A percentile compares a stretch with the other conserved stretches of the same genome.
These are phyloP conservation scores for Hypoxylon sp. DNA, from an alignment of 2,329 filamentous ascomycete genomes.

Conservation along the genomic window DNA sequence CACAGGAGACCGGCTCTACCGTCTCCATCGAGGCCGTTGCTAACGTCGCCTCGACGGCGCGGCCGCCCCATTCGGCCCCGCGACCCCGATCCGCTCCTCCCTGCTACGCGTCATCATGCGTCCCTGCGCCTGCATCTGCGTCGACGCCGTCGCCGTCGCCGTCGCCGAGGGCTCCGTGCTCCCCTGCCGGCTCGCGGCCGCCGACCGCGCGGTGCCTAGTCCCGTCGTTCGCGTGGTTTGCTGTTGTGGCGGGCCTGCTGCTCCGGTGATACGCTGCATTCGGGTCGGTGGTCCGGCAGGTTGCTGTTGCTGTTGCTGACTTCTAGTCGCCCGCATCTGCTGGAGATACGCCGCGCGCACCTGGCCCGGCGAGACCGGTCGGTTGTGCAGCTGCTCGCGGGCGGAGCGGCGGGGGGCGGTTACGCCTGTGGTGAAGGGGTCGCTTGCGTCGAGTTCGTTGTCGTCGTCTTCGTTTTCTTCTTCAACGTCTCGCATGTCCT, in stretches of 20 bases:
- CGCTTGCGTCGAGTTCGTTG: slow-evolving; percentile 43
- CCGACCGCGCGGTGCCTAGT: slow-evolving; percentile 3
- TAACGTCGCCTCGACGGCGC: slow-evolving; percentile 33
- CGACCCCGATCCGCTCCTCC: slow-evolving; percentile 48
- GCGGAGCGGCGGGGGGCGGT: slow-evolving; percentile 39
- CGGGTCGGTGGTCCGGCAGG: slow-evolving; percentile 18
- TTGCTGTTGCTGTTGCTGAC: slow-evolving; percentile 17
- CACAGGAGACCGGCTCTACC: neutral
- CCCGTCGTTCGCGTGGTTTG: slow-evolving; percentile 9
- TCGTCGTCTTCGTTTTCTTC: slow-evolving; percentile 45
- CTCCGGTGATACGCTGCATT: slow-evolving; percentile 40
- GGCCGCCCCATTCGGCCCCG: slow-evolving; percentile 11
- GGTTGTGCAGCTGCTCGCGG: slow-evolving; percentile 33
- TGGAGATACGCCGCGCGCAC: slow-evolving; percentile 42
- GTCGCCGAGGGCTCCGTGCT: slow-evolving; percentile 33
- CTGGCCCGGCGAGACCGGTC: slow-evolving; percentile 40
- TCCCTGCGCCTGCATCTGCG: slow-evolving; percentile 30
- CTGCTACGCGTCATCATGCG: slow-evolving; percentile 49
- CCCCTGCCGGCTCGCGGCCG: slow-evolving; percentile 25
- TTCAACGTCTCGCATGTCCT: slow-evolving; percentile 46
- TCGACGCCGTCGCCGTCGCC: no score
- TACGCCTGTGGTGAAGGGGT: slow-evolving; percentile 40
- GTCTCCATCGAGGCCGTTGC: neutral
- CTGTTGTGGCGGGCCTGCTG: slow-evolving; percentile 25
- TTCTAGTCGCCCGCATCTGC: slow-evolving; percentile 39